Evolutionary conservation across 2,329 filamentous ascomycete species (phyloP).

Genomic region (Sarocladium oryzae): DNA sequence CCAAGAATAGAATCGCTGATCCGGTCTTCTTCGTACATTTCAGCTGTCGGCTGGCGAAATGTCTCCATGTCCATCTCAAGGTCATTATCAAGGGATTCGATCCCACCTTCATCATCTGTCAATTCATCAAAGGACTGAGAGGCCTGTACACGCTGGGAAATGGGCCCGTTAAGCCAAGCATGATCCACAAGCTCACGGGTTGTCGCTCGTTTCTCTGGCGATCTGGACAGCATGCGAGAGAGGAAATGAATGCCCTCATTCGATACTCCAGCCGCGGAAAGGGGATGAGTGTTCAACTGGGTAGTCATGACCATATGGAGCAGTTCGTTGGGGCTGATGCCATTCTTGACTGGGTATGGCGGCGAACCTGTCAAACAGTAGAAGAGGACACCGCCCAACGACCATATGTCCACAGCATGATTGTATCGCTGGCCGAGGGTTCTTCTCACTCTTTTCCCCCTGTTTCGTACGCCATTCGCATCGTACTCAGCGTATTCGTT

Average conservation of each 20-base stretch:
- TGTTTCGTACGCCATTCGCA: conserved; percentile 57
- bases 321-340: conserved; percentile 71
- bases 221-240: conserved; percentile 69
- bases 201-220: conserved; percentile 70
- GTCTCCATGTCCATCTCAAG: conserved; percentile 39
- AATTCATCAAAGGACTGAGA: conserved; percentile 54
- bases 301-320: conserved; percentile 81
- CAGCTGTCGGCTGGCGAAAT: conserved; percentile 13
- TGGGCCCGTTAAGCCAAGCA: conserved; percentile 57
- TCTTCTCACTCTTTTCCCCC: conserved; percentile 58
- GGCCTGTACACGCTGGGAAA: conserved; percentile 21
- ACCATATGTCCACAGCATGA: conserved; percentile 94
- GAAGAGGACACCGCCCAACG: conserved; percentile 85
- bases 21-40: conserved; percentile 29
- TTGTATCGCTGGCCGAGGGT: conserved; percentile 63
- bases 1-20: conserved; percentile 34
- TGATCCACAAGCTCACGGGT: conserved; percentile 64
- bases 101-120: conserved; percentile 40
- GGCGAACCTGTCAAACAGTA: conserved; percentile 73
- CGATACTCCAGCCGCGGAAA: conserved; percentile 55
- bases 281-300: conserved; percentile 57
- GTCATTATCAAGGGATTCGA: conserved; percentile 28
- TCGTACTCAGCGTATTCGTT: conserved; percentile 65
- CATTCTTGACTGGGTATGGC: conserved; percentile 73
- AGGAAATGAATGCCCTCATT: conserved; percentile 67